phyloP scores from a whole-genome alignment of 1,284 basidiomycete species.

The Puccinia hordei region DNA sequence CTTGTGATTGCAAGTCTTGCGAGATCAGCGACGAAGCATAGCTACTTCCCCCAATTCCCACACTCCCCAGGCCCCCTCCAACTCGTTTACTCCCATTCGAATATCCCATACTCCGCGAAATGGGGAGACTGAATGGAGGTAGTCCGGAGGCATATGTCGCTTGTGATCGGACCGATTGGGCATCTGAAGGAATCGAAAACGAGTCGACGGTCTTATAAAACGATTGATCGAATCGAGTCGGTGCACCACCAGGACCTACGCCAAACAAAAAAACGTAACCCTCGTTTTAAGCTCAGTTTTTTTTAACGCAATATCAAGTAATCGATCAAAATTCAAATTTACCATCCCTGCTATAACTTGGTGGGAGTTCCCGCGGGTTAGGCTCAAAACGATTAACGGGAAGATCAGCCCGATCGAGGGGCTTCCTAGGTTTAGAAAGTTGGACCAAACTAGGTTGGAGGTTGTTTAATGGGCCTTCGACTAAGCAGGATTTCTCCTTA shows the following conservation, averaged over 20 bases:
- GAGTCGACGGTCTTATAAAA: constrained; percentile 96
- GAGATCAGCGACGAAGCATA: constrained; percentile 89
- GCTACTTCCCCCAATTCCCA: constrained; percentile 77
- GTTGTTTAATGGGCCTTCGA: constrained; percentile 95
- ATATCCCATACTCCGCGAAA: constrained; percentile 67
- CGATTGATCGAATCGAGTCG: constrained; percentile 85
- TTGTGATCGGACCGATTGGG: constrained; percentile 88
- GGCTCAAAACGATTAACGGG: constrained; percentile 53
- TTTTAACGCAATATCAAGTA: not conserved
- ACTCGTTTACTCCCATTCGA: constrained; percentile 62
- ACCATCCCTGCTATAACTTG: constrained; percentile 31
- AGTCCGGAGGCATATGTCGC: constrained; percentile 87
- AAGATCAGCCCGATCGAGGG: constrained; percentile 58
- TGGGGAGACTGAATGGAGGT: constrained; percentile 73
- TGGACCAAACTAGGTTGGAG: constrained; percentile 98
- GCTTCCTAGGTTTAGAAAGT: constrained; percentile 89
- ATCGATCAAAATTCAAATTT: not conserved
- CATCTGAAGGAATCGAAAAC: constrained; percentile 91
- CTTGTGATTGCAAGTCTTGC: constrained; percentile 70
- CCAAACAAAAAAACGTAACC: not conserved
- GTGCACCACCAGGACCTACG: constrained; percentile 70
- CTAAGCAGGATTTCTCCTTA: constrained; percentile 91
- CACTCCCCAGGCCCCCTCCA: constrained; percentile 63
- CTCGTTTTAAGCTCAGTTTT: not conserved
- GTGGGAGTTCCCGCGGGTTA: constrained; percentile 54